phyloP scores from a whole-genome alignment of 176 grass and related monocot genomes.

The Bothriochloa decipiens region DNA sequence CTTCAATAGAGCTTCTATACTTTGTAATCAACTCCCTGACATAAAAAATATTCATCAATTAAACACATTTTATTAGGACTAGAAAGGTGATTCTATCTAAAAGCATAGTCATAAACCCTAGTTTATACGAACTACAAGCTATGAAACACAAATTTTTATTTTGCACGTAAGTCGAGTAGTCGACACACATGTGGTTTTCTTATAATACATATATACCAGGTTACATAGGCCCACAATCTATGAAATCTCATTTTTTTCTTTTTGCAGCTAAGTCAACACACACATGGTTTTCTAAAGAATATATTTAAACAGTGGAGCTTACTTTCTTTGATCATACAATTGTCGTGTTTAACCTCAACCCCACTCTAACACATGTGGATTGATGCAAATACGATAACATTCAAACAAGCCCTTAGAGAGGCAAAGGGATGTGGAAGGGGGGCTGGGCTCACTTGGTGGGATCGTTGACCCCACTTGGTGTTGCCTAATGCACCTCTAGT shows the following conservation, averaged over 20 bases:
- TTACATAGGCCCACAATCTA: neutral
- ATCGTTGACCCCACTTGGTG: too few species aligned
- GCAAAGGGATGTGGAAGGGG: too few species aligned
- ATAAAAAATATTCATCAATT: neutral
- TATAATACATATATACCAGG: neutral
- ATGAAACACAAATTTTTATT: neutral
- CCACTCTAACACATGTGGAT: too few species aligned
- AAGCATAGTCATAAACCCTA: too few species aligned
- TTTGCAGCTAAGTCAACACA: too few species aligned
- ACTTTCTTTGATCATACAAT: slow-evolving; percentile 59
- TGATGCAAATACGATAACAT: too few species aligned
- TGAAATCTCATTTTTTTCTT: neutral
- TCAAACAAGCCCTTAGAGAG: too few species aligned
- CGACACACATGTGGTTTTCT: neutral
- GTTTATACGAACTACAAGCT: neutral
- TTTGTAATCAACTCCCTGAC: slow-evolving; percentile 52
- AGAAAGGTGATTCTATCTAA: too few species aligned
- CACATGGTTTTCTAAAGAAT: too few species aligned
- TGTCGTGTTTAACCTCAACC: slow-evolving; percentile 46
- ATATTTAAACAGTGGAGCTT: neutral
- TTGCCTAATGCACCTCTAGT: too few species aligned
- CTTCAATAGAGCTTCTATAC: slow-evolving; percentile 50
- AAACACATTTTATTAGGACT: too few species aligned
- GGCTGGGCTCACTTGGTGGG: too few species aligned
- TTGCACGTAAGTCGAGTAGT: neutral